These are phyloP conservation scores for Mucuna pruriens DNA, from an alignment of 306 rosid genomes.

Conservation along the genomic window DNA sequence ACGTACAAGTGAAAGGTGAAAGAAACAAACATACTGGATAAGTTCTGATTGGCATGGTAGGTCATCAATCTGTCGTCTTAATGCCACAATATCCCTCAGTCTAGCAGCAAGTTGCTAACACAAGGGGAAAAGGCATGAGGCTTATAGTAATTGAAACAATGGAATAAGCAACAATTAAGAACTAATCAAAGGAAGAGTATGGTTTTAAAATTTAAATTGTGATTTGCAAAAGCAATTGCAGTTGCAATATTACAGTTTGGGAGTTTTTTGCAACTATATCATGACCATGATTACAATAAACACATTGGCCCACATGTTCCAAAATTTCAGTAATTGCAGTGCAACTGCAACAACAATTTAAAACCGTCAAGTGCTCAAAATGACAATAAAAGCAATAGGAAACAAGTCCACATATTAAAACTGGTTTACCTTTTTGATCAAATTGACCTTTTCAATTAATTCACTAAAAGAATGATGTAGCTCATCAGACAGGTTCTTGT, in stretches of 20 bases:
- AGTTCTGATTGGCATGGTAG: conserved; percentile 84
- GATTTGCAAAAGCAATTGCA: background rate
- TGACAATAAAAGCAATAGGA: background rate
- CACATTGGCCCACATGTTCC: background rate
- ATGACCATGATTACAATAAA: background rate
- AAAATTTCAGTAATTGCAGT: background rate
- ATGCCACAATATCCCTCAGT: conserved; percentile 59
- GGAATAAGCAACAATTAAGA: conserved; percentile 28
- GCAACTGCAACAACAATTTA: background rate
- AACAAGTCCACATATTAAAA: conserved; percentile 5
- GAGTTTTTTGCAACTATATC: background rate
- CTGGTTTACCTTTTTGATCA: conserved; percentile 66
- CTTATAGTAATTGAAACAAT: conserved; percentile 27
- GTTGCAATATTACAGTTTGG: background rate
- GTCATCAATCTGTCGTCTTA: conserved; percentile 70
- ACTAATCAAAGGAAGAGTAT: conserved; percentile 1
- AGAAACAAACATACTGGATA: conserved; percentile 67
- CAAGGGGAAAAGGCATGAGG: background rate
- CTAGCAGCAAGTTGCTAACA: conserved; percentile 71
- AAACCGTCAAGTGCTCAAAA: background rate
- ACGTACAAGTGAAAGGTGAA: conserved; percentile 14
- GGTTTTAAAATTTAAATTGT: conserved; percentile 32
- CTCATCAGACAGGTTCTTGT: conserved; percentile 49
- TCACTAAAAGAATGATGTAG: conserved; percentile 51
- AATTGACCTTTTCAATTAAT: conserved; percentile 57